Evolutionary conservation across 768 basidiomycete species (phyloP).

Genomic region (Crassisporium funariophilum): DNA sequence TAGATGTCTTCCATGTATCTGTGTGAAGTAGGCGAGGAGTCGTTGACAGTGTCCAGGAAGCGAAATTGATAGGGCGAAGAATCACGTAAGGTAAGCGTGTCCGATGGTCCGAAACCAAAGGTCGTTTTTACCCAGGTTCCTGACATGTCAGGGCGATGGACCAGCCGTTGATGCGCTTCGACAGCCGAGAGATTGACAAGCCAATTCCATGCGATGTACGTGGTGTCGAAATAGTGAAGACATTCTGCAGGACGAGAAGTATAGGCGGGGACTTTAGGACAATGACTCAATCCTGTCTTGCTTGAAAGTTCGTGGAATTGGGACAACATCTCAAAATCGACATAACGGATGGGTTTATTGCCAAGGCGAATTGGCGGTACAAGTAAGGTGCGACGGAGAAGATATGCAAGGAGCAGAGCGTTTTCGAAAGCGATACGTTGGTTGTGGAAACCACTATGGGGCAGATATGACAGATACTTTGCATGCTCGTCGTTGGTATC

Average conservation of each 20-base stretch:
- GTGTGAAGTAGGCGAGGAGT: slow-evolving; percentile 25
- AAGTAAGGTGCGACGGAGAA: slow-evolving; percentile 77
- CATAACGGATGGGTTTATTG: slow-evolving; percentile 58
- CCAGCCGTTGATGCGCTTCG: slow-evolving; percentile 39
- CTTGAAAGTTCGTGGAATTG: slow-evolving; percentile 47
- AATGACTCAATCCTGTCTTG: slow-evolving; percentile 57
- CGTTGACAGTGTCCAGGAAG: slow-evolving; percentile 49
- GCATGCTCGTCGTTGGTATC: slow-evolving; percentile 16
- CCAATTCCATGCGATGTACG: slow-evolving; percentile 70
- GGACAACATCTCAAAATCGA: slow-evolving; percentile 51
- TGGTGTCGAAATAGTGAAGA: slow-evolving; percentile 58
- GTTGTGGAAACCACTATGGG: slow-evolving; percentile 85
- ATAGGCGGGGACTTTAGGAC: slow-evolving; percentile 37
- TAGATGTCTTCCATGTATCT: slow-evolving; percentile 48
- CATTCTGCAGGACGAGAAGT: slow-evolving; percentile 56
- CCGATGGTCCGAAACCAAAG: slow-evolving; percentile 38
- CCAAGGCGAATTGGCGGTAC: slow-evolving; percentile 78
- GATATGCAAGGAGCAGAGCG: slow-evolving; percentile 67
- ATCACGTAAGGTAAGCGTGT: slow-evolving; percentile 56
- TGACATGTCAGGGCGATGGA: slow-evolving; percentile 53
- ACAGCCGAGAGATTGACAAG: slow-evolving; percentile 56
- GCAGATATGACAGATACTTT: slow-evolving; percentile 72
- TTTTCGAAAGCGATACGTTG: slow-evolving; percentile 88
- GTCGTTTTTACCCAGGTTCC: slow-evolving; percentile 45
- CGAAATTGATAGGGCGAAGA: slow-evolving; percentile 61